Base-by-base conservation (phyloP, 228 moss, liverwort and hornwort genomes). In the Sphagnum fallax region DNA sequence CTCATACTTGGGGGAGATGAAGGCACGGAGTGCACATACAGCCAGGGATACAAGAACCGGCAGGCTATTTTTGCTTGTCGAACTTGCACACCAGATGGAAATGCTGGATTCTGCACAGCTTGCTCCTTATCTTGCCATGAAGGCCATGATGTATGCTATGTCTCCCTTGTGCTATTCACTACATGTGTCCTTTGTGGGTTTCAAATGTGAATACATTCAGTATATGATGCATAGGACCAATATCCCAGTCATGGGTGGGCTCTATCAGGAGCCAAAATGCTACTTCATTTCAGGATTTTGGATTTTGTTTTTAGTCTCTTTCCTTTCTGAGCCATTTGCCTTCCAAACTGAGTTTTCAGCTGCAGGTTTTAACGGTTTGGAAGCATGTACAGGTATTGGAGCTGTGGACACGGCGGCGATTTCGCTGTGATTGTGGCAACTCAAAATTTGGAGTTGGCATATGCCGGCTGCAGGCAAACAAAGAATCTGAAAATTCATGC, bases 1-100 rank as follows among this genome's bases (percentile, higher is more conserved):
- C 58, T 97, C 64, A 87, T 97, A 50, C 73, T 93, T 67, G 93
- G 93, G 65, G 96, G 91, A 63, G 96, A 97, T 61, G 91, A 93
- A 79, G 96, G 96, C n/a, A 93, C 92, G 51, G 96, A 90, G 72
- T 97, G 96, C 80, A 93, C 96, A 5, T 97, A 90, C 32, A 83
- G 75, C 47, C 83, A 93, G 73, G 97, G 96, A 1, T 93, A 93
- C 68, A 81, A 90, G 93, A 83, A 77, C 75, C 87, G 93, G 16
- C 93, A 97, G 70, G 97, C 93, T 18, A 88, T 97, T 63, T 97
- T 97, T 79, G 84, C 91, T 11, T 93, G 97, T 67, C 91, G 92
- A 47, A 90, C 90, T 4, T 97, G 93, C 76, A 80, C 87, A 7
- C 90, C 93, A 4, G 71, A 15, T 16, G 93, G 87, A 15, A 73